These are phyloP conservation scores for Scleroderma citrinum DNA, from an alignment of 768 basidiomycete genomes.

Conservation along the genomic window DNA sequence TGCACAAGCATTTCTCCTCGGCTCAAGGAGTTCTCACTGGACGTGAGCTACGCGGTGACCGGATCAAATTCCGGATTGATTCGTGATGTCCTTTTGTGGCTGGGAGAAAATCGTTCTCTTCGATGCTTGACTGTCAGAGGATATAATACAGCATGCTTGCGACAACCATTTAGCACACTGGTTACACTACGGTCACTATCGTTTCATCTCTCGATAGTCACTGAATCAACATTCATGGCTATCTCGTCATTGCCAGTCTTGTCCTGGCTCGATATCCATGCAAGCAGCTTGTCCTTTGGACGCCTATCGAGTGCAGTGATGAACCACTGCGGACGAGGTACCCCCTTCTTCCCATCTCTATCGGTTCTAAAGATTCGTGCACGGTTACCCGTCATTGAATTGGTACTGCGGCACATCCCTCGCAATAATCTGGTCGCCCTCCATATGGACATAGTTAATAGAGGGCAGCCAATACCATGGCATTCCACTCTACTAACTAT, in stretches of 20 bases:
- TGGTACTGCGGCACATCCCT: conserved; percentile 31
- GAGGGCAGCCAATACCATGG: conserved; percentile 27
- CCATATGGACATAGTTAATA: conserved; percentile 33
- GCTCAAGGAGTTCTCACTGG: conserved; percentile 33
- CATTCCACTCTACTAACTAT: conserved; percentile 29
- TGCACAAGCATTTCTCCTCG: conserved; percentile 29
- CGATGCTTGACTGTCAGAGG: conserved; percentile 38
- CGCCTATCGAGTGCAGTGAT: conserved; percentile 8
- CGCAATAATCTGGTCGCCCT: conserved; percentile 30
- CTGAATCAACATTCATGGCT: conserved; percentile 30
- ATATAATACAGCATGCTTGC: conserved; percentile 21
- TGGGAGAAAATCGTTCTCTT: conserved; percentile 25
- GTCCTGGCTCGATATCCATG: conserved; percentile 39
- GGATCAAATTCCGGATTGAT: conserved; percentile 20
- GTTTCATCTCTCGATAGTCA: conserved; percentile 37
- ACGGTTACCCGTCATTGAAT: conserved; percentile 27
- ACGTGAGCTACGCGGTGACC: conserved; percentile 19
- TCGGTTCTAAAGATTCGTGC: conserved; percentile 37
- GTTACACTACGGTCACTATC: conserved; percentile 31
- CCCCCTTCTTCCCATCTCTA: conserved; percentile 31
- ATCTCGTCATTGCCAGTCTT: conserved; percentile 35
- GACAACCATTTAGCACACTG: conserved; percentile 29
- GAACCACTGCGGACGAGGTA: background rate
- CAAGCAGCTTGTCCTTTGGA: conserved; percentile 30
- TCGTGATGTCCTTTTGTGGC: conserved; percentile 15